Base-by-base conservation (phyloP, 768 basidiomycete genomes). In the Suillus sp. region DNA sequence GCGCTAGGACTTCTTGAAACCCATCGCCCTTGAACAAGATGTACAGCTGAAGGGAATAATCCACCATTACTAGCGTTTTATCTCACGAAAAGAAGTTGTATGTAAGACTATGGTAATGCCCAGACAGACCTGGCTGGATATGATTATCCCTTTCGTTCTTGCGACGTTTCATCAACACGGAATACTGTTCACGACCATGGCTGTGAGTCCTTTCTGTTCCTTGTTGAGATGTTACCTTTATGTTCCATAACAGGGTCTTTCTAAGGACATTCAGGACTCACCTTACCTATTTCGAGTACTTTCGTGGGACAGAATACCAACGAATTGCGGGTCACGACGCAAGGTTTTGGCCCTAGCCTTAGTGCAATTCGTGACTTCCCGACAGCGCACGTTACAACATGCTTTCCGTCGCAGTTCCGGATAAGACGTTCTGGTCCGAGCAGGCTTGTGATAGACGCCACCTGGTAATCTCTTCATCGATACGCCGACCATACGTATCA, bases 71-170 rank as follows among this genome's bases (percentile, higher is more conserved):
- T 56, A 16, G 37, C 11, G 16, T 16, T 56, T 18, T 27, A 56
- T 56, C 56, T 57, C 56, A 57, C 56, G 37, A 57, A 34, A 5
- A 25, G 25, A 40, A 20, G 25, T 40, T 27, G 56, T 25, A 57
- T 10, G 8, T 57, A 57, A 57, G 37, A 40, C 11, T 5, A 18
- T 57, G 55, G 50, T 20, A 9, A 53, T 14, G 6, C 35, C 35
- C 25, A 18, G 22, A 18, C 16, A 25, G 16, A 56, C 8, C 35
- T 56, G 34, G 25, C 55, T 57, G 38, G 18, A 40, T 40, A 42
- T 38, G 37, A 25, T 27, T 10, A 56, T 6, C 37, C 54, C 25
- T 57, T 7, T 32, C 5, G 50, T 51, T 51, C 32, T 53, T n/a
- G 51, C 11, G 11, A 51, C 16, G 18, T 16, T 56, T 56, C 14